Conservation (phyloP, 352 stramenopile species). For the Phytophthora aleatoria region DNA sequence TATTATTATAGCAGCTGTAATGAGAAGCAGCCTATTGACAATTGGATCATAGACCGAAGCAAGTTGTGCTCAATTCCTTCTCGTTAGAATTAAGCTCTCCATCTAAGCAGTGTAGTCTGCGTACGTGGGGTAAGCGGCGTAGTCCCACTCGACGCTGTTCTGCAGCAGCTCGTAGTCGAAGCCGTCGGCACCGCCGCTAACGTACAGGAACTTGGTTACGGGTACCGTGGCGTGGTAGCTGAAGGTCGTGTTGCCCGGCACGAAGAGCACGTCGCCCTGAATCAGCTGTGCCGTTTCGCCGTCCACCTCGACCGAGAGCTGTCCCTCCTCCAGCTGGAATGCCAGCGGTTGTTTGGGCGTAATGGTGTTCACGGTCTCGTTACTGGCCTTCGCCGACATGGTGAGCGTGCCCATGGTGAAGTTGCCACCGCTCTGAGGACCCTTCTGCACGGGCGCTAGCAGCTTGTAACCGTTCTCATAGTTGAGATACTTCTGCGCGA, state of each 20-base stretch:
- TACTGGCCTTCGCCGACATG: constrained; percentile 48
- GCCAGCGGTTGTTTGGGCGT: constrained; percentile 52
- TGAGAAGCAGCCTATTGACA: neutral
- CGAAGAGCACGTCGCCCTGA: constrained; percentile 55
- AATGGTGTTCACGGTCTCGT: constrained; percentile 45
- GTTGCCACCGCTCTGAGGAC: constrained; percentile 52
- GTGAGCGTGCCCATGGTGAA: constrained; percentile 65
- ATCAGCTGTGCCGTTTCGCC: constrained; percentile 47
- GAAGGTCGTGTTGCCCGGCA: constrained; percentile 50
- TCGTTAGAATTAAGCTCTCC: neutral
- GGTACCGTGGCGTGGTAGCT: constrained; percentile 53
- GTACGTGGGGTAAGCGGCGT: constrained; percentile 50
- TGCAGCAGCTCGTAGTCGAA: constrained; percentile 52
- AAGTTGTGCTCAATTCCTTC: neutral
- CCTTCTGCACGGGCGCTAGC: constrained; percentile 52
- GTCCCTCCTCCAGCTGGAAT: constrained; percentile 56
- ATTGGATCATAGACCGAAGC: neutral
- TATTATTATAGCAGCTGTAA: too few relatives aligned
- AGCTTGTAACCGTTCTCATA: constrained; percentile 58
- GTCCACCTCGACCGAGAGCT: constrained; percentile 47
- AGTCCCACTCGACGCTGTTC: constrained; percentile 51
- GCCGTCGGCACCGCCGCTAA: constrained; percentile 51
- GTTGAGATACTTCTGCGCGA: constrained; percentile 63
- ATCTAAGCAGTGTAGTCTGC: constrained; percentile 37
- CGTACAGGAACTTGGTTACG: constrained; percentile 64